These are phyloP conservation scores for Hirsutella minnesotensis DNA, from an alignment of 2,329 filamentous ascomycete species.

Conservation along the genomic window DNA sequence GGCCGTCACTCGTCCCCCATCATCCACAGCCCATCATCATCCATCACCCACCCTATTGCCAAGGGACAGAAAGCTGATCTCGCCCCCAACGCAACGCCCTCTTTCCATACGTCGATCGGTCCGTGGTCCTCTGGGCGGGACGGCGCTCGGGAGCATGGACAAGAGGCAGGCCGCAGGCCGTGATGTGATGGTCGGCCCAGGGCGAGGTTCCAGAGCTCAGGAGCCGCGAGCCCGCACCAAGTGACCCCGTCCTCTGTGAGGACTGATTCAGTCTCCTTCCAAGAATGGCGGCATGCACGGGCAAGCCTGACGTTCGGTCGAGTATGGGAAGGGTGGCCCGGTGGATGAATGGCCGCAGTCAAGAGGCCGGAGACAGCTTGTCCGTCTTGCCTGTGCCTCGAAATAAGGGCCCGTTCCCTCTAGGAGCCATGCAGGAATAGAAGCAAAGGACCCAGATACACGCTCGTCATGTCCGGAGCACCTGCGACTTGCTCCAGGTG, in stretches of 20 bases:
- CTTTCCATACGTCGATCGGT: constrained; percentile 8
- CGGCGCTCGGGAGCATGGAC: no score
- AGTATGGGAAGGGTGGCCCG: neutral
- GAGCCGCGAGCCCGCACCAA: no score
- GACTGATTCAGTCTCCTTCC: constrained; percentile 28
- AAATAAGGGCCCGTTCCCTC: neutral
- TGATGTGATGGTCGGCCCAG: no score
- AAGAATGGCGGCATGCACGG: constrained; percentile 33
- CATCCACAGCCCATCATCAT: no score
- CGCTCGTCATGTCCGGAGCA: neutral
- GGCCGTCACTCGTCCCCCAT: constrained; percentile 6
- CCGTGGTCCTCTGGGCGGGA: neutral
- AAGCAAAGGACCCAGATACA: neutral
- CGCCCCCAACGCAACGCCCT: constrained; percentile 11
- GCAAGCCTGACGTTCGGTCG: neutral
- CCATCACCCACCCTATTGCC: no score
- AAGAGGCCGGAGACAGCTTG: neutral
- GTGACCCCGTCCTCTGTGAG: neutral
- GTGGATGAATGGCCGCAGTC: neutral
- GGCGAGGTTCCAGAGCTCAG: neutral
- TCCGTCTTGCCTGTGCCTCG: neutral
- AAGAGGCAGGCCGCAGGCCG: no score
- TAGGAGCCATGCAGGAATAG: neutral
- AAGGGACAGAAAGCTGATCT: constrained; percentile 7
- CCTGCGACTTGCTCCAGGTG: neutral